These are phyloP conservation scores for Cicer cuneatum DNA, from an alignment of 306 rosid genomes.

Conservation along the genomic window DNA sequence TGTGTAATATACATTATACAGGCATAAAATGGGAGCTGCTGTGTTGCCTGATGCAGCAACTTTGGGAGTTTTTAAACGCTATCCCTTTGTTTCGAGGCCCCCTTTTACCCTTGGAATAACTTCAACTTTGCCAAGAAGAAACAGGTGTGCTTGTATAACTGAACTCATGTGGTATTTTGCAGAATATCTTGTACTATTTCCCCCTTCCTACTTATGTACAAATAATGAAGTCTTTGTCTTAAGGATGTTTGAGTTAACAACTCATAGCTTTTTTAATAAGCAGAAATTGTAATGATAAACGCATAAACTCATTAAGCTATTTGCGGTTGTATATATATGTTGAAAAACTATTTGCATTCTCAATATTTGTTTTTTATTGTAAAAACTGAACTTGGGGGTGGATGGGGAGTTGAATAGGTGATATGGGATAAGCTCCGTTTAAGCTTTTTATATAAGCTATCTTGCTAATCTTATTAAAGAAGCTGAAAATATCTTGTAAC, in stretches of 20 bases:
- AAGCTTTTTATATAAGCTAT: background rate
- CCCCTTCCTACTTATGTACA: background rate
- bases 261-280: background rate
- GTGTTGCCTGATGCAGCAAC: slow-evolving; percentile 56
- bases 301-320: background rate
- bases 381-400: background rate
- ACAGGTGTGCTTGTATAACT: slow-evolving; percentile 31
- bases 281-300: background rate
- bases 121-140: slow-evolving; percentile 44
- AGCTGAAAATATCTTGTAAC: background rate
- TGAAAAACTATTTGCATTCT: background rate
- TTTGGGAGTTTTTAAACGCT: slow-evolving; percentile 50
- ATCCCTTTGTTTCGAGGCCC: slow-evolving; percentile 39
- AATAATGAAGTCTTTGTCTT: slow-evolving; percentile 18
- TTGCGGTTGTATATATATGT: background rate
- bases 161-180: slow-evolving; percentile 25
- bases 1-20: slow-evolving; percentile 41
- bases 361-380: background rate
- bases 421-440: background rate
- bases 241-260: background rate
- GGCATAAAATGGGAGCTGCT: slow-evolving; percentile 62
- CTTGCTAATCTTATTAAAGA: background rate
- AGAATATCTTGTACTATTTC: background rate
- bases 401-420: background rate
- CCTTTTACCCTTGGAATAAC: slow-evolving; percentile 46